Evolutionary conservation across 2,329 filamentous ascomycete species (phyloP), one percentile per base, ranked within the genome.

Genomic region (Paecilomyces formosus): DNA sequence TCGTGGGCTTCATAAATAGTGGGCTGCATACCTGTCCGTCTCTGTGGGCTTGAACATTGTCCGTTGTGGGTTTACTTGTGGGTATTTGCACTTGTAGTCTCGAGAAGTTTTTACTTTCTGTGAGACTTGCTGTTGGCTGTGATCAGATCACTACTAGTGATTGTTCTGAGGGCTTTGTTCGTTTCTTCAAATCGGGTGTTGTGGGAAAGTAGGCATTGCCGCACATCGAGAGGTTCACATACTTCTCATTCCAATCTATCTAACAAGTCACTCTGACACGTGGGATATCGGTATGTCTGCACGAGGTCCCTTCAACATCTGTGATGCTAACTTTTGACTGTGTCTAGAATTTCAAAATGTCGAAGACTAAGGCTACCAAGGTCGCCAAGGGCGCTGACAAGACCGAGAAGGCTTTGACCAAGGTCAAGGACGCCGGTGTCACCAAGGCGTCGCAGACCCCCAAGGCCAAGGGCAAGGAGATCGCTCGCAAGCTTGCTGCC

Each of bases 381-480:
- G 65, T 61, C 60, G 58, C 69, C 66, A 73, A 75, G 65, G 70
- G 65, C 55, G 64, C 65, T 55, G 68, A 76, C 59, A 76, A 78
- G 66, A 64, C 71, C 61, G 70, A 72, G 68, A 78, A 78, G 71
- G 65, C 72, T 64, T 60, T 79, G 63, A 72, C 66, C 70, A 79
- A 79, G 70, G 78, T 78, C 67, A 80, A 80, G 72, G 72, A 74
- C 63, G 71, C 72, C 60, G 76, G 72, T 61, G 72, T 80, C 58
- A 71, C 72, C 64, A 80, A 80, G 71, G 64, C 74, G 51, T 70
- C 77, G 56, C 68, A 77, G 67, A 74, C 71, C 58, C 68, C 72
- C 33, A 77, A 78, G 66, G 63, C 70, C 57, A 78, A 78, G 74
- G 74, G 73, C 72, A 78, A 78, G 70, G 70, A 73, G 59, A 66